These are phyloP conservation scores for Nicotiana obtusifolia DNA, from an alignment of 257 asterid genomes.

Conservation along the genomic window DNA sequence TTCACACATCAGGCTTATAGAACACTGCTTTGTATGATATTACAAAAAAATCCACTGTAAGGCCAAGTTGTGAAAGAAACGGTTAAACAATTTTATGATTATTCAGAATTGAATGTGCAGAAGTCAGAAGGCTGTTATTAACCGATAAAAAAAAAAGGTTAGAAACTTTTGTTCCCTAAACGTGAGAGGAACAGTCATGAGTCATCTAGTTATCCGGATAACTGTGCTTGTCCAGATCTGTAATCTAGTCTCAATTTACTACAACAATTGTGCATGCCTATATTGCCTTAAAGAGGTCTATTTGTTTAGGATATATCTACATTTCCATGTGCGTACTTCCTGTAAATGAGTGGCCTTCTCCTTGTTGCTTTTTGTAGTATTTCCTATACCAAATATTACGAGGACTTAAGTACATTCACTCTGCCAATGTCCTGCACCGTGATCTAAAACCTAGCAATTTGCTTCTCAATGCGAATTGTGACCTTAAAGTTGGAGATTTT, in stretches of 20 bases:
- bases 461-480: conserved; percentile 81
- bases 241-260: not conserved
- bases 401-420: conserved; percentile 90
- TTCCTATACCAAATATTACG: conserved; percentile 90
- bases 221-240: not conserved
- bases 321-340: not conserved
- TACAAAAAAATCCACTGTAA: not conserved
- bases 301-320: not conserved
- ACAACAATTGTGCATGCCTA: not conserved
- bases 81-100: not conserved
- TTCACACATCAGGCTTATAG: not conserved
- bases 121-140: not conserved
- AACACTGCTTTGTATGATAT: not conserved
- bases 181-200: not conserved
- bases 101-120: not conserved
- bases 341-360: not conserved
- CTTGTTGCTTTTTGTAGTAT: conserved; percentile 50
- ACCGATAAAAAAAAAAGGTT: not conserved
- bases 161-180: not conserved
- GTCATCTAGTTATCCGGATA: not conserved
- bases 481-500: conserved; percentile 82
- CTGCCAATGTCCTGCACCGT: conserved; percentile 93
- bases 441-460: conserved; percentile 93
- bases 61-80: not conserved
- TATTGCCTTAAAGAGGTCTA: not conserved